Percentiles rank a stretch among this genome's conserved stretches.
These are phyloP conservation scores for Alternaria ethzedia DNA, from an alignment of 2,329 filamentous ascomycete genomes.

Conservation along the genomic window DNA sequence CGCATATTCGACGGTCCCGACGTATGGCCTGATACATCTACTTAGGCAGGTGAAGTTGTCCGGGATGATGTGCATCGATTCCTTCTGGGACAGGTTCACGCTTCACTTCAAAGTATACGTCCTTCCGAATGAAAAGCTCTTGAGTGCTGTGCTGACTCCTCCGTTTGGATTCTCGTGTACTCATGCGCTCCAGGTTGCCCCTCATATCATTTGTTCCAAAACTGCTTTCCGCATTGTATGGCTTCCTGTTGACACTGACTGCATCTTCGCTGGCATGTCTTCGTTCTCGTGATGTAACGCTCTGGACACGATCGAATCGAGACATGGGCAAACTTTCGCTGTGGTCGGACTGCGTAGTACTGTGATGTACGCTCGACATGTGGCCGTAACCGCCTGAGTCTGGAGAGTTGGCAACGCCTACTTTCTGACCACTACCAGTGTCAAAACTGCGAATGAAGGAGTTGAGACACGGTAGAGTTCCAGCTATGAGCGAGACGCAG, in stretches of 20 bases:
- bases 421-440: neutral
- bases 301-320: neutral
- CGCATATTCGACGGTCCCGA: too few relatives aligned
- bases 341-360: neutral
- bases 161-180: constrained; percentile 12
- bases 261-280: neutral
- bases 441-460: neutral
- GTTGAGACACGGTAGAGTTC: neutral
- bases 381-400: neutral
- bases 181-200: neutral
- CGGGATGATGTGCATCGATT: neutral
- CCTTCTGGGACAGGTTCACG: constrained; percentile 2
- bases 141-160: constrained; percentile 29
- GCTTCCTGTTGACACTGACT: neutral
- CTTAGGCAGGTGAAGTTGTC: neutral
- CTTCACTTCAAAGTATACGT: constrained; percentile 28
- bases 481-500: neutral
- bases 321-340: neutral
- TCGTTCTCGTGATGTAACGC: neutral
- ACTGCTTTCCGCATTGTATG: neutral
- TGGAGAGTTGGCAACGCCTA: too few relatives aligned
- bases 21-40: neutral
- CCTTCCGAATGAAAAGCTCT: constrained; percentile 32
- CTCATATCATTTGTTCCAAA: neutral
- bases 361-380: neutral